Evolutionary conservation across 2,329 filamentous ascomycete species (phyloP), one percentile per base, ranked within the genome.

Genomic region (Rhynchosporium agropyri): DNA sequence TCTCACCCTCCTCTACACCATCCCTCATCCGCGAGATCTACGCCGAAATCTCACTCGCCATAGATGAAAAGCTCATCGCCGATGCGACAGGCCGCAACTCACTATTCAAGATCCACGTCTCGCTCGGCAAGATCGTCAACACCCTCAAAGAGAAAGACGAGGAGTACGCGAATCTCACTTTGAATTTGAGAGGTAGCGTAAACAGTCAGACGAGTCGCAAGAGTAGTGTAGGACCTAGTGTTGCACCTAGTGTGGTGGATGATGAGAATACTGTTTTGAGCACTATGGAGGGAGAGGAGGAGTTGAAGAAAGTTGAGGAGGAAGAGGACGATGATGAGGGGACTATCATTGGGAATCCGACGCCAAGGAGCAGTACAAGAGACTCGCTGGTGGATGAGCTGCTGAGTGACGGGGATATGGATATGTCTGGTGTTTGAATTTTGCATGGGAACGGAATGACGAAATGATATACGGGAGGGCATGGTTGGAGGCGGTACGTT

Each of bases 101-200:
- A 0, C 77, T 89, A 13, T 88, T 85, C 77, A 89, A 89, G 74
- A 83, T 89, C 58, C 87, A 90, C 69, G 83, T 89, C 67, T 82
- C 79, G 63, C 76, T 90, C 0, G 86, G 86, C 69, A 89, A 89
- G 77, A 88, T 89, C 60, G 85, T 89, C 67, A 88, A 88, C 70
- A 74, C 74, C 38, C 79, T 88, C 3, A 81, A 82, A 61, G 82
- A 81, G 71, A 71, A 69, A 42, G 62, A 67, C 12, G 63, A 65
- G 15, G 54, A 42, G 28, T 57, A 60, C 15, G 57, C 46, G 3
- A 28, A 15, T 10, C 63, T 60, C 3, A 63, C 62, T 15, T 42
- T 59, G 26, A 62, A 54, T n/a, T 31, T 67, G n/a, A 63, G 61
- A 53, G 57, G 48, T 9, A 77, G 74, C 43, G 69, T 68, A 2